A percentile compares a stretch with the other conserved stretches of the same genome.
phyloP scores from a whole-genome alignment of 371 early-diverging fungal genomes.

The Sporodiniella umbellata region DNA sequence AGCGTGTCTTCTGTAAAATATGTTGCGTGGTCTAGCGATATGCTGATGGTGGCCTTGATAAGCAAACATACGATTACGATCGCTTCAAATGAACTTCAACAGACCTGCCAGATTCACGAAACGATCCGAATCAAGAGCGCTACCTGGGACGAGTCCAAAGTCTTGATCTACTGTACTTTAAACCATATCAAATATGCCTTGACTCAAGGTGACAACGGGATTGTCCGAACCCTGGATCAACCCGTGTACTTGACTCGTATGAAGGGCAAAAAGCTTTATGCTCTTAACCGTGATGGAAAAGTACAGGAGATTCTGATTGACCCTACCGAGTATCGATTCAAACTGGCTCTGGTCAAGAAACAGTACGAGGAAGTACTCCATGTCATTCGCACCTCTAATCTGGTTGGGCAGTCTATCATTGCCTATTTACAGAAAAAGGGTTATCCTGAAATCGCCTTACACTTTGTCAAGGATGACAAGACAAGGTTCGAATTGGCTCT shows the following conservation, averaged over 20 bases:
- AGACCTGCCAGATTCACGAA: constrained; percentile 88
- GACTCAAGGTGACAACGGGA: constrained; percentile 93
- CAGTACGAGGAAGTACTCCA: constrained; percentile 91
- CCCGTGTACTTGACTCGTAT: constrained; percentile 88
- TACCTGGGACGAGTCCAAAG: constrained; percentile 90
- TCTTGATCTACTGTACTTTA: constrained; percentile 95
- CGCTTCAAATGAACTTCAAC: constrained; percentile 83
- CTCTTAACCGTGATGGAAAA: constrained; percentile 86
- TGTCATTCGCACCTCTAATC: constrained; percentile 91
- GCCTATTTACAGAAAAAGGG: constrained; percentile 98
- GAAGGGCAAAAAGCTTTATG: constrained; percentile 80
- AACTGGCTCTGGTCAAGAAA: constrained; percentile 85
- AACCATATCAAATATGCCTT: constrained; percentile 99
- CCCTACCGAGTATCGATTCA: constrained; percentile 98
- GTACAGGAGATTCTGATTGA: constrained; percentile 86
- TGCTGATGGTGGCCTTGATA: constrained; percentile 81
- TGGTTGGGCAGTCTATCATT: constrained; percentile 98
- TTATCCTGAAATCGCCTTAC: constrained; percentile 96
- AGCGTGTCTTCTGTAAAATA: constrained; percentile 82
- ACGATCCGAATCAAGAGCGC: constrained; percentile 97
- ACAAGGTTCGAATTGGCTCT: constrained; percentile 96
- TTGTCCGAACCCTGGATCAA: constrained; percentile 93
- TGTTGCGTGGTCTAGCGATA: constrained; percentile 87
- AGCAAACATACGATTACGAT: constrained; percentile 93
- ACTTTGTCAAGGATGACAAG: constrained; percentile 94